Evolutionary conservation across 2,329 filamentous ascomycete genomes (phyloP), one percentile per base, ranked within the genome.

Genomic region (Xylariaceae sp.): DNA sequence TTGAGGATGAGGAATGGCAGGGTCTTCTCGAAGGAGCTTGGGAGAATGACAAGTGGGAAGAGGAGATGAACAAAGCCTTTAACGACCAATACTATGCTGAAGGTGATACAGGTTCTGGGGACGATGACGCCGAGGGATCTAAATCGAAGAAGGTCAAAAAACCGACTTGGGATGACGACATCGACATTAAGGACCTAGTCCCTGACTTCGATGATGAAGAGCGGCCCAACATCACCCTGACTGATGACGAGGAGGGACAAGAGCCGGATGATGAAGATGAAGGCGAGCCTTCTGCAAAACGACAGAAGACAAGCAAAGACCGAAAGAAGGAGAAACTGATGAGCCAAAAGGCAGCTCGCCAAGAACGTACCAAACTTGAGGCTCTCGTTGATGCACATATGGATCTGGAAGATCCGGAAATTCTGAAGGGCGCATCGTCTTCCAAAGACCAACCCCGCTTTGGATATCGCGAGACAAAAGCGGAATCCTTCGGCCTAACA

Each of bases 91-190:
- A 98, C 70, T 98, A 98, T 59, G 86, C 83, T 8, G 77, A 85
- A 40, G 67, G 71, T 10, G 82, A 87, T 11, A 76, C 70, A 53
- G 85, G 82, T 55, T 87, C 85, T 49, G 78, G 73, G 3, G 77
- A 79, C 14, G 70, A 59, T 22, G 53, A 75, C n/a, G 79, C 76
- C 6, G 77, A 70, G 33, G 68, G 69, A 16, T 55, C 67, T 42
- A 82, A 80, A 64, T 82, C 79, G 55, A 83, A 77, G 61, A 75
- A 75, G 53, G 69, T 78, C 8, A 89, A 88, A 75, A 95, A 95
- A 70, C 89, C 88, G 8, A 87, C 82, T 52, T 98, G 92, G 86
- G 88, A 96, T 58, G 90, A 97, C 60, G 93, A 98, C 63, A 96
- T 98, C 58, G 91, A 97, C 63, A 97, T 98, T 70, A 89, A 86